A percentile compares a stretch with the other conserved stretches of the same genome.
phyloP scores from a whole-genome alignment of 257 asterid species.

The Jaltomata sinuosa region DNA sequence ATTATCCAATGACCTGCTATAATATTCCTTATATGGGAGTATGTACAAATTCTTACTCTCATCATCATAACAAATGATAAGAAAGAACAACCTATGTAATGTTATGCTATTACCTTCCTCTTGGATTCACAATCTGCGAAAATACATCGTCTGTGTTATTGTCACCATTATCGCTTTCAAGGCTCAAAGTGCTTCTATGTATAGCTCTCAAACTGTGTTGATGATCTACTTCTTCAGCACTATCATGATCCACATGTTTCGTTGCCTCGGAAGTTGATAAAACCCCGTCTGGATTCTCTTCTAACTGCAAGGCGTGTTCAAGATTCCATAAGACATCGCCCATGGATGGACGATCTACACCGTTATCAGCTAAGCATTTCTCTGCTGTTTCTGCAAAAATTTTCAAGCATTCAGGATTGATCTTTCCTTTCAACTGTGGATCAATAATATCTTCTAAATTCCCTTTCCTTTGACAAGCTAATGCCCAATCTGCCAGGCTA shows the following conservation, averaged over 20 bases:
- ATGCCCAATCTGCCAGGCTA: constrained; percentile 67
- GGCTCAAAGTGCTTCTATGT: constrained; percentile 57
- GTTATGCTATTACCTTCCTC: constrained; percentile 34
- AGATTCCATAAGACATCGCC: constrained; percentile 82
- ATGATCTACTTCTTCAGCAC: constrained; percentile 29
- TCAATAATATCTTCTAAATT: constrained; percentile 51
- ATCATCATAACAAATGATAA: not conserved
- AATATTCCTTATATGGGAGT: not conserved
- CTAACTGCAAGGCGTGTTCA: constrained; percentile 54
- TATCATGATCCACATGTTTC: constrained; percentile 12
- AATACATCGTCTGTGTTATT: constrained; percentile 39
- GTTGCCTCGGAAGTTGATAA: not conserved
- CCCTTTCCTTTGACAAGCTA: constrained; percentile 51
- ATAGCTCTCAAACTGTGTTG: constrained; percentile 49
- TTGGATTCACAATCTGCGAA: constrained; percentile 55
- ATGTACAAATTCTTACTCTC: not conserved
- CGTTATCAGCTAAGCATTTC: constrained; percentile 75
- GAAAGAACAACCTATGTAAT: not conserved
- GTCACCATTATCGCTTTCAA: constrained; percentile 31
- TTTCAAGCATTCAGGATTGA: constrained; percentile 44
- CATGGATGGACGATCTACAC: constrained; percentile 64
- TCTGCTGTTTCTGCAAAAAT: constrained; percentile 51
- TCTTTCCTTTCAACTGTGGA: constrained; percentile 57
- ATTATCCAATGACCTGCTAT: not conserved
- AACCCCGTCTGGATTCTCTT: constrained; percentile 29